Percentiles rank a stretch among this genome's conserved stretches.
These are phyloP conservation scores for Apophysomyces variabilis DNA, from an alignment of 371 early-diverging fungal species.

Conservation along the genomic window DNA sequence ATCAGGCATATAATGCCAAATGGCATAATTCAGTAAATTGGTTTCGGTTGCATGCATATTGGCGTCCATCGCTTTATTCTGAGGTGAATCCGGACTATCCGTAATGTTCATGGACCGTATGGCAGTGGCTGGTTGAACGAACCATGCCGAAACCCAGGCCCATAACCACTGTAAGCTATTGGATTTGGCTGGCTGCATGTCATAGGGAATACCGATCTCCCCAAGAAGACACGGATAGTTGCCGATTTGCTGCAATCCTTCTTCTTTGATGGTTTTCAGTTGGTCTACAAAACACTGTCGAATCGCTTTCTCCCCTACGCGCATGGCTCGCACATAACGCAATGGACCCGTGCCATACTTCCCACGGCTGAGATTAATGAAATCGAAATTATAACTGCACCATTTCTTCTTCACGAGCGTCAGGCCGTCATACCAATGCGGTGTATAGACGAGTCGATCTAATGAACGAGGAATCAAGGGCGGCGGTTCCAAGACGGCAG, in stretches of 20 bases:
- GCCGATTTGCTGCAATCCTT: slow-evolving; percentile 55
- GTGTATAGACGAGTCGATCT: slow-evolving; percentile 63
- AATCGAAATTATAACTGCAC: slow-evolving; percentile 68
- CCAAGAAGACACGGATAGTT: slow-evolving; percentile 66
- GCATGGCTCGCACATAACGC: slow-evolving; percentile 57
- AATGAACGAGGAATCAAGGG: slow-evolving; percentile 51
- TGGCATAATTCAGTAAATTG: slow-evolving; percentile 62
- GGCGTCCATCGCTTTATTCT: slow-evolving; percentile 73
- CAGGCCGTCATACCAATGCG: slow-evolving; percentile 81
- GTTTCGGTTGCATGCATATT: slow-evolving; percentile 68
- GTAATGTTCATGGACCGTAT: slow-evolving; percentile 9
- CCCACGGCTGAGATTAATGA: slow-evolving; percentile 66
- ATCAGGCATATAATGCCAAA: slow-evolving; percentile 74
- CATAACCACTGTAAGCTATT: background rate
- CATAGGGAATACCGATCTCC: slow-evolving; percentile 79
- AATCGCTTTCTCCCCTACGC: slow-evolving; percentile 65
- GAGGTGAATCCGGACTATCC: slow-evolving; percentile 41
- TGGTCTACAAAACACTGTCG: slow-evolving; percentile 65
- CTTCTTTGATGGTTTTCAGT: slow-evolving; percentile 55
- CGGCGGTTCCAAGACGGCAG: slow-evolving; percentile 65
- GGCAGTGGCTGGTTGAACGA: background rate
- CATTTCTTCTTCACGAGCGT: slow-evolving; percentile 73
- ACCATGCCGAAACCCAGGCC: slow-evolving; percentile 2
- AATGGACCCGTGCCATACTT: slow-evolving; percentile 59
- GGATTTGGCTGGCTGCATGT: slow-evolving; percentile 51